Percentiles rank a stretch among this genome's conserved stretches.
Conservation (phyloP, 805 yeast genomes). For the Cyberlindnera xishuangbannaensis region DNA sequence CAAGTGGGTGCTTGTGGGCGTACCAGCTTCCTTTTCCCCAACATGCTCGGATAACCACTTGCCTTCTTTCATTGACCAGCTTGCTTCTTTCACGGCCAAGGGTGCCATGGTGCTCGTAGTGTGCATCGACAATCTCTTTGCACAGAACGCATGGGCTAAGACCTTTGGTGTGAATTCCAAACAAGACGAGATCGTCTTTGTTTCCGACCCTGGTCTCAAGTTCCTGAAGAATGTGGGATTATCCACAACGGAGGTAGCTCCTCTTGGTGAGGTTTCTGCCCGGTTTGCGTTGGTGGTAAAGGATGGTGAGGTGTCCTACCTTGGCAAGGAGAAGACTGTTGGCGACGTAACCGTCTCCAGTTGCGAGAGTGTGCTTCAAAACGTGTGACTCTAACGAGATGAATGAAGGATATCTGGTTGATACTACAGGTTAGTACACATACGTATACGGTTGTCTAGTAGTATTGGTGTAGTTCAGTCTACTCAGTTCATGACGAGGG, state of each 20-base stretch:
- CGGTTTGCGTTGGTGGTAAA: conserved; percentile 70
- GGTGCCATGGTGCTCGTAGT: conserved; percentile 55
- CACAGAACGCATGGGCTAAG: conserved; percentile 57
- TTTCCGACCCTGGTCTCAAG: conserved; percentile 53
- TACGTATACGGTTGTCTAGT: no score
- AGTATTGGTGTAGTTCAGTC: no score
- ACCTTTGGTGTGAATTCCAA: conserved; percentile 26
- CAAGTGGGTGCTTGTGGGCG: conserved; percentile 52
- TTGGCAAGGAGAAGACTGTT: conserved; percentile 31
- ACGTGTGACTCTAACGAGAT: conserved; percentile 23
- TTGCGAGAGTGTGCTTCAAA: conserved; percentile 28
- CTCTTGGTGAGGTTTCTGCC: conserved; percentile 40
- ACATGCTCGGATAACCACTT: conserved; percentile 66
- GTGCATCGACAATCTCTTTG: conserved; percentile 67
- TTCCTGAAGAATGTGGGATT: conserved; percentile 45
- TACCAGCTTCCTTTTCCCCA: conserved; percentile 87
- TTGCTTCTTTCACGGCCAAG: conserved; percentile 44
- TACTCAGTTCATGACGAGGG: no score
- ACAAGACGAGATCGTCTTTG: conserved; percentile 42
- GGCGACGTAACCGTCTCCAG: conserved; percentile 33
- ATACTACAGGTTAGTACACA: background rate
- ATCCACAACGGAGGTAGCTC: conserved; percentile 47
- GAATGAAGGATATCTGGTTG: no score
- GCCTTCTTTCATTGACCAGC: conserved; percentile 42
- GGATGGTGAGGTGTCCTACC: conserved; percentile 43